Evolutionary conservation across 2,329 filamentous ascomycete species (phyloP).

Genomic region (Monosporascus sp.): DNA sequence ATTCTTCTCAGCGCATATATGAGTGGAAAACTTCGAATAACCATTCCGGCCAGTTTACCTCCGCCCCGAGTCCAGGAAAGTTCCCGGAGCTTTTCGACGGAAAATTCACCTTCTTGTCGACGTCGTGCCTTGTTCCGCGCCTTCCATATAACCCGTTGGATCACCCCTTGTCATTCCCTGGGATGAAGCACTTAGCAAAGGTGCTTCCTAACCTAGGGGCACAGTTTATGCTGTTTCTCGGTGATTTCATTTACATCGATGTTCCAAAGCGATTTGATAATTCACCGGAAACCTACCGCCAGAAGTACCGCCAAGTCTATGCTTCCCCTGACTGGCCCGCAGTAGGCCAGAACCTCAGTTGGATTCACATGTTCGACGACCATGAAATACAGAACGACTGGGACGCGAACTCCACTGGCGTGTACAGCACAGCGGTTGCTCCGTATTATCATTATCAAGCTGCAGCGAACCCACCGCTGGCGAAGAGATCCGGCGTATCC

Average conservation of each 20-base stretch:
- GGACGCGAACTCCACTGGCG: slow-evolving; percentile 72
- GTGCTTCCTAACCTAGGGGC: slow-evolving; percentile 66
- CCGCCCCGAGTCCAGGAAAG: slow-evolving; percentile 66
- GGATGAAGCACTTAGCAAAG: slow-evolving; percentile 70
- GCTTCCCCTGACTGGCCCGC: slow-evolving; percentile 85
- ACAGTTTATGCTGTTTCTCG: slow-evolving; percentile 76
- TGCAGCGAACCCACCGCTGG: slow-evolving; percentile 71
- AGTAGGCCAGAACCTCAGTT: slow-evolving; percentile 75
- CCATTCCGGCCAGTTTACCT: slow-evolving; percentile 74
- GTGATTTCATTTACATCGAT: slow-evolving; percentile 87
- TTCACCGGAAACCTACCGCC: slow-evolving; percentile 69
- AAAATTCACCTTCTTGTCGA: slow-evolving; percentile 84
- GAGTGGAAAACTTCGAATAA: slow-evolving; percentile 85
- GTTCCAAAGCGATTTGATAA: slow-evolving; percentile 77
- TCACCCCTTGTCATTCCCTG: slow-evolving; percentile 76
- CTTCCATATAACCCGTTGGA: slow-evolving; percentile 85
- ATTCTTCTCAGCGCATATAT: slow-evolving; percentile 69
- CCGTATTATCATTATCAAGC: slow-evolving; percentile 86
- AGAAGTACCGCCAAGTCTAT: slow-evolving; percentile 94
- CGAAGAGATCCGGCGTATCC: slow-evolving; percentile 43
- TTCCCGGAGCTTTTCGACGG: slow-evolving; percentile 56
- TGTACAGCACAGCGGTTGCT: slow-evolving; percentile 74
- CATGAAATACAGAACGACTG: slow-evolving; percentile 97
- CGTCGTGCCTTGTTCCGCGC: slow-evolving; percentile 85
- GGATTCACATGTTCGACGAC: slow-evolving; percentile 95